These are phyloP conservation scores for Dryadomyces quercivorus DNA, from an alignment of 2,329 filamentous ascomycete species.

Conservation along the genomic window DNA sequence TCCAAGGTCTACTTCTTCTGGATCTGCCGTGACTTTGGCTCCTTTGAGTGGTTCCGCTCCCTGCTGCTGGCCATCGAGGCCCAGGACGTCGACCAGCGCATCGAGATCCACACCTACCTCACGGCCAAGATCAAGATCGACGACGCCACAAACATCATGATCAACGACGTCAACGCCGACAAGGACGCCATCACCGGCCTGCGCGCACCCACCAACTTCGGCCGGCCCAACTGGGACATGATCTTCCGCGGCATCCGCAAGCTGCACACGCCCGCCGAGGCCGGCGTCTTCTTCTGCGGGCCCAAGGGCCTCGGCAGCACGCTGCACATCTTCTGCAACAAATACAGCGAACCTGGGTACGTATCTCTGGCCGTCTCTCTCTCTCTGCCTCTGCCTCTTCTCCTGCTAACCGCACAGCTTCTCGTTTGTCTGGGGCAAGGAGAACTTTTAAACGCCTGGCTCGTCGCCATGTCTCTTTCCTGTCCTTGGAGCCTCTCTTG, in stretches of 20 bases:
- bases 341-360: constrained; percentile 72
- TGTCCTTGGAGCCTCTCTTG: constrained; percentile 1
- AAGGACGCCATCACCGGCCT: constrained; percentile 77
- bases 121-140: constrained; percentile 79
- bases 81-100: constrained; percentile 70
- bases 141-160: constrained; percentile 85
- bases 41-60: constrained; percentile 83
- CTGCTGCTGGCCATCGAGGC: constrained; percentile 75
- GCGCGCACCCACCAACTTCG: constrained; percentile 73
- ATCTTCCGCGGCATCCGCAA: constrained; percentile 76
- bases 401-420: constrained; percentile 30
- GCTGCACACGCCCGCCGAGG: constrained; percentile 60
- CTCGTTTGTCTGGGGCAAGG: constrained; percentile 56
- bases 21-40: constrained; percentile 80
- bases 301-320: constrained; percentile 67
- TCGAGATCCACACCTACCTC: constrained; percentile 83
- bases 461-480: not conserved
- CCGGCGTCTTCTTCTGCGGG: constrained; percentile 75
- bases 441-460: constrained; percentile 44
- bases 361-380: constrained; percentile 21
- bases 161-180: constrained; percentile 76
- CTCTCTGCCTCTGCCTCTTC: constrained; percentile 5
- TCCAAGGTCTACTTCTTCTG: constrained; percentile 89
- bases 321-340: constrained; percentile 75
- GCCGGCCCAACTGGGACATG: constrained; percentile 81